These are phyloP conservation scores for Nigrograna mackinnonii DNA, from an alignment of 2,329 filamentous ascomycete genomes.

Conservation along the genomic window DNA sequence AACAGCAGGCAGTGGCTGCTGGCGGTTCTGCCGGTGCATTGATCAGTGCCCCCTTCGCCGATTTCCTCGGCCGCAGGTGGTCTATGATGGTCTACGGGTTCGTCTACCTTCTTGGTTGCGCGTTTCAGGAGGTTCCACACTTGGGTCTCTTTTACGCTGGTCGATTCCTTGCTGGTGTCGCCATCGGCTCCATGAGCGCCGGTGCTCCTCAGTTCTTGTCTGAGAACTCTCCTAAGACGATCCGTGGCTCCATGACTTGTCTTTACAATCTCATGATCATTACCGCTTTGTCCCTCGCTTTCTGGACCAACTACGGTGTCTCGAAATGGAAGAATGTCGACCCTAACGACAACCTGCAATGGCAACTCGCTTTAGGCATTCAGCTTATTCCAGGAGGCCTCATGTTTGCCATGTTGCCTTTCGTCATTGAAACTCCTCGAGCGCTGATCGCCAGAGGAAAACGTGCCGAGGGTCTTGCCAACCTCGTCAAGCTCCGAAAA, in stretches of 20 bases:
- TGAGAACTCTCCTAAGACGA: slow-evolving; percentile 46
- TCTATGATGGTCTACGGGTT: slow-evolving; percentile 31
- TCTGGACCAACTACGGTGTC: slow-evolving; percentile 36
- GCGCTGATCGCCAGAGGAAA: slow-evolving; percentile 42
- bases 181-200: slow-evolving; percentile 12
- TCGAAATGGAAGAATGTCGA: slow-evolving; percentile 23
- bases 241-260: slow-evolving; percentile 46
- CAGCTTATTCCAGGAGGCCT: slow-evolving; percentile 44
- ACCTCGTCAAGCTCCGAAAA: slow-evolving; percentile 43
- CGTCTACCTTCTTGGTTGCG: slow-evolving; percentile 31
- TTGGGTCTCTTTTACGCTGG: slow-evolving; percentile 42
- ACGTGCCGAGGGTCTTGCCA: slow-evolving; percentile 37
- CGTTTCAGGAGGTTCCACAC: slow-evolving; percentile 17
- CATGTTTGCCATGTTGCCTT: slow-evolving; percentile 39
- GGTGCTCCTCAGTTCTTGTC: slow-evolving; percentile 46
- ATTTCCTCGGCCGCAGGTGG: slow-evolving; percentile 41
- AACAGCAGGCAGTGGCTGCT: slow-evolving; percentile 31
- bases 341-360: slow-evolving; percentile 33
- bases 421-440: slow-evolving; percentile 40
- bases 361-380: slow-evolving; percentile 42
- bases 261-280: slow-evolving; percentile 47
- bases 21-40: slow-evolving; percentile 43
- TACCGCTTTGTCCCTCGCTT: slow-evolving; percentile 37
- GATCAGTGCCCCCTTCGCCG: slow-evolving; percentile 40
- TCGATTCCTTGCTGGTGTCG: slow-evolving; percentile 40